These are phyloP conservation scores for Rhizophora apiculata DNA, from an alignment of 345 rosid genomes.

Conservation along the genomic window DNA sequence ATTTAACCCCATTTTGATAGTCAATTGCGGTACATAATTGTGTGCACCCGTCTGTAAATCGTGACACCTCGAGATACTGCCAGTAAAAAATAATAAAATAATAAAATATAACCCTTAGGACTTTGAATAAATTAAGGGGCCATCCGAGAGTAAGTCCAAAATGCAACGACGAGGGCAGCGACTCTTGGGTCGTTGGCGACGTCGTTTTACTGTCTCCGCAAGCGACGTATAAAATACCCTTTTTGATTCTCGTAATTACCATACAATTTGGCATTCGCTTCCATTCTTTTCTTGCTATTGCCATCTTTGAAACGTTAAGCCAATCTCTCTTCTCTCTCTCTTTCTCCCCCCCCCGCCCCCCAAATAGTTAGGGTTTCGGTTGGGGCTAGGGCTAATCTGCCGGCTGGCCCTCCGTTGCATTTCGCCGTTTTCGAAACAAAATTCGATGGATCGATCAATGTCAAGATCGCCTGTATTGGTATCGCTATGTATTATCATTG, in stretches of 20 bases:
- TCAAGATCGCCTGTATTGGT: background rate
- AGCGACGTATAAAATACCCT: background rate
- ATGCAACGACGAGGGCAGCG: too few relatives aligned
- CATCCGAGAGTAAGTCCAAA: too few relatives aligned
- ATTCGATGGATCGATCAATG: background rate
- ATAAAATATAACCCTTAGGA: too few relatives aligned
- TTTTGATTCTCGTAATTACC: too few relatives aligned
- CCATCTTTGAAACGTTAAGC: too few relatives aligned
- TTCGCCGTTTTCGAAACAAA: background rate
- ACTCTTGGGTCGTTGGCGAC: too few relatives aligned
- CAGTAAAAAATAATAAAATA: too few relatives aligned
- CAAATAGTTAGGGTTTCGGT: background rate
- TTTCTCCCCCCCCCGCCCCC: background rate
- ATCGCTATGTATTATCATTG: background rate
- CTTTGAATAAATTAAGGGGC: too few relatives aligned
- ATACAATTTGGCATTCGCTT: background rate
- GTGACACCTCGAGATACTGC: too few relatives aligned
- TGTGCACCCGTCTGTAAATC: too few relatives aligned
- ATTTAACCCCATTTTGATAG: too few relatives aligned
- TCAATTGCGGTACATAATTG: too few relatives aligned
- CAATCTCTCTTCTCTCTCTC: background rate
- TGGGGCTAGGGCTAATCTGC: background rate
- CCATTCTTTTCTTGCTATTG: background rate
- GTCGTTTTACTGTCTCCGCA: slow-evolving; percentile 20
- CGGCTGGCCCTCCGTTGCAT: background rate